phyloP scores from a whole-genome alignment of 1,284 basidiomycete genomes.

The Fomitopsis betulina region DNA sequence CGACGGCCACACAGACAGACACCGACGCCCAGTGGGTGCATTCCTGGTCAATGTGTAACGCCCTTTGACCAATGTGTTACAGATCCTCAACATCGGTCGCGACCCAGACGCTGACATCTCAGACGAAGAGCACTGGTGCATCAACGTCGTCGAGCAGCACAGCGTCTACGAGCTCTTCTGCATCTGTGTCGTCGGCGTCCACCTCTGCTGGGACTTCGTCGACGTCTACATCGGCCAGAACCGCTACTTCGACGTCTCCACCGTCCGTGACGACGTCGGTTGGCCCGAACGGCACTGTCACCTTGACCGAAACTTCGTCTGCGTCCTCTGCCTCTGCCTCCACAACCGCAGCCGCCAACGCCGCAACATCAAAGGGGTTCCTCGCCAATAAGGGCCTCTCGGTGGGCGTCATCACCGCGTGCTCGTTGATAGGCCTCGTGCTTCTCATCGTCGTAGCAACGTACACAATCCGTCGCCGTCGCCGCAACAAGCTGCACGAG shows the following conservation, averaged over 20 bases:
- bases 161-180: neutral
- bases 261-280: neutral
- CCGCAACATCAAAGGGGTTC: slow-evolving; percentile 36
- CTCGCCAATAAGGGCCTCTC: slow-evolving; percentile 58
- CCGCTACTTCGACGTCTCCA: slow-evolving; percentile 8
- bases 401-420: slow-evolving; percentile 52
- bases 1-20: neutral
- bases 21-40: neutral
- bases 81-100: neutral
- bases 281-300: neutral
- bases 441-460: slow-evolving; percentile 41
- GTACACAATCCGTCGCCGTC: slow-evolving; percentile 44
- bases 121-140: slow-evolving; percentile 3
- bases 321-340: slow-evolving; percentile 4
- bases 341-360: slow-evolving; percentile 9
- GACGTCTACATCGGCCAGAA: slow-evolving; percentile 17
- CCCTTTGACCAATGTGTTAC: neutral
- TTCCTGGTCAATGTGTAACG: neutral
- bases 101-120: neutral
- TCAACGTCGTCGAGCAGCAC: neutral
- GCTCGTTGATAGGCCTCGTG: slow-evolving; percentile 45
- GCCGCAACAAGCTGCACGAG: slow-evolving; percentile 38
- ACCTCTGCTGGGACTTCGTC: slow-evolving; percentile 4
- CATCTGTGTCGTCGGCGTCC: slow-evolving; percentile 2
- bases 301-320: neutral